Evolutionary conservation across 331 rosid species (phyloP), one percentile per base, ranked within the genome.

Genomic region (Ulmus americana): DNA sequence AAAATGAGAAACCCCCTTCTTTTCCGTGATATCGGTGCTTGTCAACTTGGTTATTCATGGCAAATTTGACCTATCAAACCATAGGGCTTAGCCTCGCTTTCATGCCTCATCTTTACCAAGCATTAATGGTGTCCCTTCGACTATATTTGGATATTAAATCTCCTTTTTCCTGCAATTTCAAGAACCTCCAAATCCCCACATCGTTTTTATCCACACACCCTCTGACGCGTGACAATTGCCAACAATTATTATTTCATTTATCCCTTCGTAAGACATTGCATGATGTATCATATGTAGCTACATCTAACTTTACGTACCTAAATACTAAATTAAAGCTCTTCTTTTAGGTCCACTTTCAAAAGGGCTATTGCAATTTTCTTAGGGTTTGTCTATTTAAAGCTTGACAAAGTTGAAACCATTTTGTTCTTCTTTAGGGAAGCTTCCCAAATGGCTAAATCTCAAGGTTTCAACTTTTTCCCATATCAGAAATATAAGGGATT

Each of bases 21-120:
- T 77, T 68, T 64, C 10, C 12, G 63, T 39, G 45, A 65, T 69
- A 49, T 55, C 79, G 86, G 86, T 40, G 68, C 15, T 80, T 61
- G 86, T 82, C 96, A 88, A 86, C 88, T 53, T 72, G 78, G 82
- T 65, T 73, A 72, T 81, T 75, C 78, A 87, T 85, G 77, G 63
- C 67, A 63, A 67, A 40, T 62, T 43, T 71, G 84, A 82, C 84
- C 86, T 66, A 39, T 63, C 64, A 54, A 63, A 62, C 43, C 48
- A 10, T 3, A 55, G 16, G 55, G 28, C 57, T 20, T 76, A 65
- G 66, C 63, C 71, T 69, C 60, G 58, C 79, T 39, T 76, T 78
- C 74, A 42, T 85, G 88, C 76, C 84, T 50, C 77, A 46, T 74
- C 86, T 83, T 87, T 80, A 74, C 65, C 77, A 22, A 74, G 80